phyloP scores from a whole-genome alignment of 257 asterid species.

The Capsicum rhomboideum region DNA sequence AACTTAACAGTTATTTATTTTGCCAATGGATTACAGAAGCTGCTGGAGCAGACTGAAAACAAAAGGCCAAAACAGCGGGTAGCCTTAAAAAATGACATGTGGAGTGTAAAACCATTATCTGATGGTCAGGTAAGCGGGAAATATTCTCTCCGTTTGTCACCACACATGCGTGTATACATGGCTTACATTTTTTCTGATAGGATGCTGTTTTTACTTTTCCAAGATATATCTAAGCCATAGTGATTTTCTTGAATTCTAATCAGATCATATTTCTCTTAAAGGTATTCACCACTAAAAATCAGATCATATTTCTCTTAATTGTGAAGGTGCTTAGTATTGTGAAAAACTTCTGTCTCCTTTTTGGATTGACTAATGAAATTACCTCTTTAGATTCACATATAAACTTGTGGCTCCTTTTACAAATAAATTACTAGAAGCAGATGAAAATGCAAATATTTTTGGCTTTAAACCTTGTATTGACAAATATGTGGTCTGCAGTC shows the following conservation, averaged over 20 bases:
- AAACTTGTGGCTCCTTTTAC: not conserved
- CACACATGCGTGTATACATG: not conserved
- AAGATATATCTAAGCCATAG: not conserved
- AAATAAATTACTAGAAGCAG: not conserved
- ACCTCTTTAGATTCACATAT: not conserved
- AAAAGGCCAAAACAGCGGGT: conserved; percentile 66
- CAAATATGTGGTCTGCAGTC: not conserved
- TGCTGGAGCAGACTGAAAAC: conserved; percentile 66
- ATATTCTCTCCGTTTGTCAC: not conserved
- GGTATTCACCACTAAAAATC: too few species aligned
- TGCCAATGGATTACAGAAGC: conserved; percentile 61
- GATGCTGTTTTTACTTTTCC: not conserved
- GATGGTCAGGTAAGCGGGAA: conserved; percentile 78
- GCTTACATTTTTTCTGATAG: not conserved
- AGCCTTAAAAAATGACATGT: conserved; percentile 89
- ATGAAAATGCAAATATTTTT: not conserved
- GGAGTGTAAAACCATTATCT: conserved; percentile 73
- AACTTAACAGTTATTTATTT: conserved; percentile 1
- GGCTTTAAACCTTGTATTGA: not conserved
- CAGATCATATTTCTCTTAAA: not conserved
- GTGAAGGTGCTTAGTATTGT: not conserved
- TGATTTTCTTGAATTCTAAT: not conserved
- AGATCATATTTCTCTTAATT: not conserved
- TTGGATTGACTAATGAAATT: not conserved
- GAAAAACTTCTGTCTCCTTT: not conserved